Evolutionary conservation across 805 yeast genomes (phyloP), one percentile per base, ranked within the genome.

Genomic region (Candida maesae): DNA sequence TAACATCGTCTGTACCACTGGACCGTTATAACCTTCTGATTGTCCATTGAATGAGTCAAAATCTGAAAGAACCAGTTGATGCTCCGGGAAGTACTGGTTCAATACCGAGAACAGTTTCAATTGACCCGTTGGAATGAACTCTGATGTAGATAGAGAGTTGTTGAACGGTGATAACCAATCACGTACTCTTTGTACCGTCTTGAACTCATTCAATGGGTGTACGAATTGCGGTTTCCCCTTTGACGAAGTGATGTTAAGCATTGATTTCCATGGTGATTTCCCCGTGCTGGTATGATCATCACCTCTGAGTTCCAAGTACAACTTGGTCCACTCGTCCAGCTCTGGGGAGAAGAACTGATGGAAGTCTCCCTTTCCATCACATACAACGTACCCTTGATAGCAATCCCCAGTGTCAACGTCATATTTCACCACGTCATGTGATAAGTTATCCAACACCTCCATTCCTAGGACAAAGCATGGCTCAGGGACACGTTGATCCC

Each of bases 401-500:
- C 95, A 91, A 47, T 71, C 68, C 6, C 80, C 76, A 0, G 88
- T 77, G 8, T 64, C 52, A 44, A 79, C 74, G 53, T 87, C 95
- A 57, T 84, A 87, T 26, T 91, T 70, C 4, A 87, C 73, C 20
- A 84, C 75, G 56, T 87, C 95, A 61, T 87, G 96, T 3, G 93
- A 71, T 47, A 88, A 76, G 55, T 86, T 87, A 60, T 87, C 95
- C 59, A 88, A 78, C 7, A 87, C 93, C 55, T 88, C 95, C 41
- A 85, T 63, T 0, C 91, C 95, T 35, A 87, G 68, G 49, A 87
- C 80, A 55, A 78, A 86, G 50, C 93, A 84, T 2, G 86, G 88
- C 30, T 80, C 80, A 5, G 65, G 60, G 6, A 80, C 81, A 2
- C 60, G 56, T 20, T 68, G 65, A 36, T 74, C 66, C 95, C 95